Conservation (phyloP, 352 stramenopile species). For the Phytopythium mirpurense region DNA sequence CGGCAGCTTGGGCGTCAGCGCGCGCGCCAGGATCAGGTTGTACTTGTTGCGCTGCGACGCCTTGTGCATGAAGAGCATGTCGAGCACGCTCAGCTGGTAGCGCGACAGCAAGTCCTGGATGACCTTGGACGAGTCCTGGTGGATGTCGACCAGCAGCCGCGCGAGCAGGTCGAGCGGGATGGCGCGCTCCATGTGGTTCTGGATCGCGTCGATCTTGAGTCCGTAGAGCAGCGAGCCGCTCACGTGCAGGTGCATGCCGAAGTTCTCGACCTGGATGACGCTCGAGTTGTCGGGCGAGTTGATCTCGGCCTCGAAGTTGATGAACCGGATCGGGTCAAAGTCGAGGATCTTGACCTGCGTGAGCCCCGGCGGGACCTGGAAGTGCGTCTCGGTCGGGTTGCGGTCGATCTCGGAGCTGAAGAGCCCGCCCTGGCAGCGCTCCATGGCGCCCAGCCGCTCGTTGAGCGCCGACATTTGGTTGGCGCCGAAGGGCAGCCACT, state of each 20-base stretch:
- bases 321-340: constrained; percentile 95
- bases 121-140: constrained; percentile 91
- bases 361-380: constrained; percentile 85
- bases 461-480: constrained; percentile 96
- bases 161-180: constrained; percentile 94
- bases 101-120: constrained; percentile 92
- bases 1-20: constrained; percentile 95
- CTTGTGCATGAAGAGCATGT: constrained; percentile 93
- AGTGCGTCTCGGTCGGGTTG: constrained; percentile 64
- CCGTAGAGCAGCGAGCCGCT: constrained; percentile 71
- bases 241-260: constrained; percentile 82
- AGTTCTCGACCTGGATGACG: constrained; percentile 94
- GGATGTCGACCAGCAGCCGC: constrained; percentile 92
- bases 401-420: constrained; percentile 92
- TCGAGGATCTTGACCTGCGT: constrained; percentile 94
- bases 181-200: constrained; percentile 93
- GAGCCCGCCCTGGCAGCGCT: constrained; percentile 92
- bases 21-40: constrained; percentile 96
- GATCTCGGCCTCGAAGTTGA: constrained; percentile 98
- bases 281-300: constrained; percentile 91
- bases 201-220: constrained; percentile 90
- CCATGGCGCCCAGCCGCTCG: constrained; percentile 92
- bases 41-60: constrained; percentile 92
- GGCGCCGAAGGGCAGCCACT: constrained; percentile 96
- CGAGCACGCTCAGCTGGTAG: constrained; percentile 91